These are phyloP conservation scores for Drechslerella stenobrocha DNA, from an alignment of 2,329 filamentous ascomycete genomes.

Conservation along the genomic window DNA sequence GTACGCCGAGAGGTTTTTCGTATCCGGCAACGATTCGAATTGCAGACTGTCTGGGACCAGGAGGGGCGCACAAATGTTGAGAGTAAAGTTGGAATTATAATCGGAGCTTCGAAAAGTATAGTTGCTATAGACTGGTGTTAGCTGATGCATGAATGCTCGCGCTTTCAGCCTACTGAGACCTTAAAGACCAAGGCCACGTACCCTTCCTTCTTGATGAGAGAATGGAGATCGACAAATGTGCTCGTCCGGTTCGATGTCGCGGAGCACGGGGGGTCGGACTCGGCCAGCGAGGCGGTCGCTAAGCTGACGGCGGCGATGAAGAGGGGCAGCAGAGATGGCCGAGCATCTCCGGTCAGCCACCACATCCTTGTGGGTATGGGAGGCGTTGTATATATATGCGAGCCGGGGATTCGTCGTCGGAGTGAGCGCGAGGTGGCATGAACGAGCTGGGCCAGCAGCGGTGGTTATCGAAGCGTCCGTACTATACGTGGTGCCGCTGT, in stretches of 20 bases:
- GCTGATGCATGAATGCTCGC: no score
- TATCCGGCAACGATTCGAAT: slow-evolving; percentile 23
- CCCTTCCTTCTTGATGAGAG: slow-evolving; percentile 25
- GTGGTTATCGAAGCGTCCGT: neutral
- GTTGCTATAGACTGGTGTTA: slow-evolving; percentile 26
- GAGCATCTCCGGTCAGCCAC: neutral
- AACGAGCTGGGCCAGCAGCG: neutral
- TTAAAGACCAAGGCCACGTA: no score
- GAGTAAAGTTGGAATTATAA: slow-evolving; percentile 77
- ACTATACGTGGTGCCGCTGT: neutral
- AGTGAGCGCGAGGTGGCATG: slow-evolving; percentile 1
- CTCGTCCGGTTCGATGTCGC: slow-evolving; percentile 34
- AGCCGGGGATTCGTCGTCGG: neutral
- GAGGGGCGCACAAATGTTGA: slow-evolving; percentile 78
- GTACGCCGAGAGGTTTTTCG: slow-evolving; percentile 75
- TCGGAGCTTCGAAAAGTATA: slow-evolving; percentile 68
- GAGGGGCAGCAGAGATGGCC: neutral
- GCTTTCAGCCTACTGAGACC: no score
- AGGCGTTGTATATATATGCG: neutral
- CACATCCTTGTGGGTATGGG: neutral
- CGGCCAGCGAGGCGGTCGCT: slow-evolving; percentile 20
- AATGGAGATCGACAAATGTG: slow-evolving; percentile 36
- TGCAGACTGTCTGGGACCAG: slow-evolving; percentile 39
- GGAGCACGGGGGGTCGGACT: slow-evolving; percentile 39
- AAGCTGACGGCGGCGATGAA: slow-evolving; percentile 6